A percentile compares a stretch with the other conserved stretches of the same genome.
Evolutionary conservation across 225 moss, liverwort and hornwort genomes (phyloP).

Genomic region (Marchantia polymorpha): DNA sequence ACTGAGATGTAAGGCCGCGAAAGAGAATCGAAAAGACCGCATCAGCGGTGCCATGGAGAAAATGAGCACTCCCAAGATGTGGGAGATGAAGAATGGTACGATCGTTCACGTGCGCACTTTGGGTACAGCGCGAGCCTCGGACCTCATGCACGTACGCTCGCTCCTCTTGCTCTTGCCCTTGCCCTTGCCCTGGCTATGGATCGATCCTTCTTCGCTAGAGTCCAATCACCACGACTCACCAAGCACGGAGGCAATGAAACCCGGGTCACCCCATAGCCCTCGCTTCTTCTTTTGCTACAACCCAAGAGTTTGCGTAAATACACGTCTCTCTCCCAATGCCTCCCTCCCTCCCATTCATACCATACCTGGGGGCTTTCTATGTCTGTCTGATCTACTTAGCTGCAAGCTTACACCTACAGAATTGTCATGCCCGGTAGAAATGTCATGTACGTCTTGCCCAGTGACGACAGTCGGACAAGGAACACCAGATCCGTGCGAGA

Average conservation of each 20-base stretch:
- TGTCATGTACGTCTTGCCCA: no score
- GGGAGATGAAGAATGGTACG: constrained; percentile 83
- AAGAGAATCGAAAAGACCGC: constrained; percentile 47
- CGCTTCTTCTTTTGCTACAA: not conserved
- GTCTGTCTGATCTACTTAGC: no score
- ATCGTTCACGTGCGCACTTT: constrained; percentile 80
- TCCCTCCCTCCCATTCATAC: no score
- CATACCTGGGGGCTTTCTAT: no score
- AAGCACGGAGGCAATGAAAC: not conserved
- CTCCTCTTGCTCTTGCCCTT: no score
- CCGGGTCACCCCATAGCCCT: not conserved
- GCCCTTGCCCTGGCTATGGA: not conserved
- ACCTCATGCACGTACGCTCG: constrained; percentile 67
- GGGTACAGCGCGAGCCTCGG: constrained; percentile 68
- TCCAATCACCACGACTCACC: not conserved
- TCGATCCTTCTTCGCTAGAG: not conserved
- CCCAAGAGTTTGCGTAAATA: not conserved
- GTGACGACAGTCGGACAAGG: no score
- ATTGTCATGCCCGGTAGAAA: no score
- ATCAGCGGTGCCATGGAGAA: constrained; percentile 50
- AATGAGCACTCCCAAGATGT: constrained; percentile 79
- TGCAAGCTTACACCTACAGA: no score
- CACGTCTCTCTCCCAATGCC: not conserved
- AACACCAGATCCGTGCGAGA: no score
- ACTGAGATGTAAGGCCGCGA: constrained; percentile 52